phyloP scores from a whole-genome alignment of 1,139 yeast genomes.

The Pichia kudriavzevii region DNA sequence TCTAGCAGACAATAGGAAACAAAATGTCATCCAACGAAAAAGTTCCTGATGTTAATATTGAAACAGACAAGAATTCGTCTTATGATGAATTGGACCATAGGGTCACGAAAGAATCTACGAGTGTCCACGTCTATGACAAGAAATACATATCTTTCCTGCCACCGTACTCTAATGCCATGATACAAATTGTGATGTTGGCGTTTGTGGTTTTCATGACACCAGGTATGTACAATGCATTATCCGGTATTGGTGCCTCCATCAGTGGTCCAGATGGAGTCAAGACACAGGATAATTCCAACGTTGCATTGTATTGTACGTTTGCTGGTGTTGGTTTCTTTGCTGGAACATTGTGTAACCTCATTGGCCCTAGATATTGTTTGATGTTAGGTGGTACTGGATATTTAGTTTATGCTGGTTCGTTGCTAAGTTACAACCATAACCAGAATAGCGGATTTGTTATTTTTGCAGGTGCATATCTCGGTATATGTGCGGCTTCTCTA shows the following conservation, averaged over 20 bases:
- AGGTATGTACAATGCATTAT: constrained; percentile 51
- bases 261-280: constrained; percentile 23
- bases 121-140: constrained; percentile 7
- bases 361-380: constrained; percentile 44
- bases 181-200: constrained; percentile 40
- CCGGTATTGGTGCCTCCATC: constrained; percentile 44
- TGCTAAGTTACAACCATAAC: constrained; percentile 42
- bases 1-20: no score
- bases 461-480: constrained; percentile 53
- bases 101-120: no score
- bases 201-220: constrained; percentile 49
- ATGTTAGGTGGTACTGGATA: constrained; percentile 52
- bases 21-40: no score
- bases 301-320: constrained; percentile 50
- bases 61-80: no score
- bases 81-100: no score
- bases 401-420: constrained; percentile 46
- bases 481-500: constrained; percentile 47
- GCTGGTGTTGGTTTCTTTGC: constrained; percentile 54
- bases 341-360: constrained; percentile 48
- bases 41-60: no score
- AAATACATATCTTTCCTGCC: constrained; percentile 23
- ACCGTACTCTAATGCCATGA: constrained; percentile 38
- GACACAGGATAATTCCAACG: constrained; percentile 39
- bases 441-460: constrained; percentile 47